Conservation (phyloP, 2,329 filamentous ascomycete species). For the Clarireedia monteithiana region DNA sequence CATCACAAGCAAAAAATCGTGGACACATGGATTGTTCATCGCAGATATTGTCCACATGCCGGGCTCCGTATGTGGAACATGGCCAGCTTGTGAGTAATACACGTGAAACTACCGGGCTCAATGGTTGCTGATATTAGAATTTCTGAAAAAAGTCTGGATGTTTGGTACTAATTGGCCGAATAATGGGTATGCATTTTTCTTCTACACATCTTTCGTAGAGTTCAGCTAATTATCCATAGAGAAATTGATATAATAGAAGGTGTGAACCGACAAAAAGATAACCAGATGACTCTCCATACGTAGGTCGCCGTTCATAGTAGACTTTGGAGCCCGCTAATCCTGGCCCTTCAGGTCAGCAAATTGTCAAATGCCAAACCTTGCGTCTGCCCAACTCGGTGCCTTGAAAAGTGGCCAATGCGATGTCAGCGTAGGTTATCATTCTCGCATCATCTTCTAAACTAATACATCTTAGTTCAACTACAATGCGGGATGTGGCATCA, state of each 20-base stretch:
- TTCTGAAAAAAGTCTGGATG: not conserved
- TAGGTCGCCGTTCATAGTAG: not conserved
- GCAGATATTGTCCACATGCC: slow-evolving; percentile 59
- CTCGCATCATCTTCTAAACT: not conserved
- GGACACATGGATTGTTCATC: slow-evolving; percentile 59
- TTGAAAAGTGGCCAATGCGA: slow-evolving; percentile 1
- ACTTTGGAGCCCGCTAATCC: not conserved
- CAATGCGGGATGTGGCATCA: slow-evolving; percentile 15
- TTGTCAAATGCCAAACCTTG: not conserved
- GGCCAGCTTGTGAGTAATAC: slow-evolving; percentile 43
- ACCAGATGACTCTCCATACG: slow-evolving; percentile 5
- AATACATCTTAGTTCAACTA: not conserved
- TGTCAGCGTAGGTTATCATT: not conserved
- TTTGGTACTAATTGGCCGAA: slow-evolving; percentile 5
- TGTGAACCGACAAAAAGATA: not conserved
- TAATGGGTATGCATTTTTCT: not conserved
- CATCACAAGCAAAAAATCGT: slow-evolving; percentile 54
- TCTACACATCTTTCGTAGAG: too few species aligned
- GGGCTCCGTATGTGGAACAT: slow-evolving; percentile 63
- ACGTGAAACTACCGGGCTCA: not conserved
- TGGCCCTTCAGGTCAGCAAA: slow-evolving; percentile 1
- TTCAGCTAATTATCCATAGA: not conserved
- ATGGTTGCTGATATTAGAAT: not conserved
- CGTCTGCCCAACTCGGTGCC: not conserved
- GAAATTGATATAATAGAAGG: slow-evolving; percentile 6